Evolutionary conservation across 257 asterid species (phyloP), one percentile per base, ranked within the genome.

Genomic region (Salvia miltiorrhiza): DNA sequence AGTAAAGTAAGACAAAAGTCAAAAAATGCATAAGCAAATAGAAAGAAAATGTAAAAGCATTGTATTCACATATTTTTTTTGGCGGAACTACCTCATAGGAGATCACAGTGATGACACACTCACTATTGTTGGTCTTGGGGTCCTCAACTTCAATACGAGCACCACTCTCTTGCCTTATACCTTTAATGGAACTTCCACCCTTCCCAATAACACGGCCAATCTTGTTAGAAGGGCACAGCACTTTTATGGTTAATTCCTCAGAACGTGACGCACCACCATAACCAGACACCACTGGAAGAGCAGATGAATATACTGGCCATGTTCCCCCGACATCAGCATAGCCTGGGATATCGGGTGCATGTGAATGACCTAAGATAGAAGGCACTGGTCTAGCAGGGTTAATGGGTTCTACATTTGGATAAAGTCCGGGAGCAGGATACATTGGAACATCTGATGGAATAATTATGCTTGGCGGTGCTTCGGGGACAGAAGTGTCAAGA

Each of bases 201-300:
- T 87, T 93, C 45, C 98, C 98, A 78, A 93, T 93, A 63, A 93
- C 92, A 62, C 95, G 97, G 16, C 98, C 97, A 73, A 93, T 84
- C 81, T 81, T 87, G 66, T 74, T 79, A 63, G 90, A 70, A 28
- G 95, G 97, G 74, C 98, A 93, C 70, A 93, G 13, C 65, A 93
- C 85, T 79, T 85, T 93, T 54, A 90, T 70, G 5, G 41, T 70
- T 62, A 93, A 83, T 72, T 90, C 96, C 85, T 88, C 95, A 12
- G 87, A 71, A 61, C 71, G 85, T 55, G 86, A 76, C 14, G 76
- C 67, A 65, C 85, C 82, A 45, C 90, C 80, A 74, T 86, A 87
- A 72, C 96, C 89, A 80, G 97, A 82, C 47, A 88, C 83, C 79
- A 90, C 74, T 57, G 97, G 97, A 76, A 88, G 86, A 69, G 90